phyloP scores from a whole-genome alignment of 306 rosid species.

The Prunus dulcis region DNA sequence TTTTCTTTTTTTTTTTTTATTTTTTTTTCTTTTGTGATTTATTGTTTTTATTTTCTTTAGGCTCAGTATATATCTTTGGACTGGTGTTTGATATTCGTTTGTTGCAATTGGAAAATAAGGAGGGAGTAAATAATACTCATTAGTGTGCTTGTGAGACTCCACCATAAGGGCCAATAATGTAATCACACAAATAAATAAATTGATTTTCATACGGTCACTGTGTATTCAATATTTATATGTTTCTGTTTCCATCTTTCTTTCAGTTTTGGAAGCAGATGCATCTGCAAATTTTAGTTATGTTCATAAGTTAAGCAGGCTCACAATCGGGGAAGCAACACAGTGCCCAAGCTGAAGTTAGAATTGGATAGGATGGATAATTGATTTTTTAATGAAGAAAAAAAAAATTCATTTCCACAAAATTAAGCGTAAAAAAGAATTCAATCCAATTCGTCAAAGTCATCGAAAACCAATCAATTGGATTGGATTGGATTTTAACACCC shows the following conservation, averaged over 20 bases:
- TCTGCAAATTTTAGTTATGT: too few species aligned
- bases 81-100: constrained; percentile 34
- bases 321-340: too few species aligned
- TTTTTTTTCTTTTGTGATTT: neutral
- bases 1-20: too few species aligned
- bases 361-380: too few species aligned
- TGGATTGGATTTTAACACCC: neutral
- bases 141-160: constrained; percentile 24
- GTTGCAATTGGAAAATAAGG: constrained; percentile 24
- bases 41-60: constrained; percentile 20
- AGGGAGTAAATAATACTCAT: constrained; percentile 12
- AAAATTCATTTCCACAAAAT: too few species aligned
- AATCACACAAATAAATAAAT: constrained; percentile 31
- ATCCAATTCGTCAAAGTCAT: too few species aligned
- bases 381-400: too few species aligned
- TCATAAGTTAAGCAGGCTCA: too few species aligned
- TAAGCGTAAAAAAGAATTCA: neutral
- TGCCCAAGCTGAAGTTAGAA: too few species aligned
- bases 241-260: too few species aligned
- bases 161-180: constrained; percentile 24
- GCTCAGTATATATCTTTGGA: constrained; percentile 32
- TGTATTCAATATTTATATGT: neutral
- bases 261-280: too few species aligned
- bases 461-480: neutral
- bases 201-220: constrained; percentile 16